Conservation (phyloP, 768 basidiomycete genomes). For the Xerocomus potaroensis region DNA sequence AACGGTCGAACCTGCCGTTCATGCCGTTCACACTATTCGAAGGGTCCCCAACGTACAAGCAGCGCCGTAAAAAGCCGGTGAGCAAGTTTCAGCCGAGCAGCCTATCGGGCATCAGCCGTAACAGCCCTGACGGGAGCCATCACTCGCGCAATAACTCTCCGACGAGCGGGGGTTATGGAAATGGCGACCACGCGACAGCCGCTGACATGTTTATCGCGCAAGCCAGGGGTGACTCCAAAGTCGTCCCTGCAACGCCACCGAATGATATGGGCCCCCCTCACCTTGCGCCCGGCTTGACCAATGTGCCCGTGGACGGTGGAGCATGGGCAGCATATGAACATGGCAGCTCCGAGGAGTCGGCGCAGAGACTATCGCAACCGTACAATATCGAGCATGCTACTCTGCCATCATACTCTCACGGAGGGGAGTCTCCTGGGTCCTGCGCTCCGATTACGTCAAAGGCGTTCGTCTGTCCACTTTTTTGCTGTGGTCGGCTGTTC, state of each 20-base stretch:
- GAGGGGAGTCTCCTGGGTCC: conserved; percentile 18
- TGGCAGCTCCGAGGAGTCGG: conserved; percentile 13
- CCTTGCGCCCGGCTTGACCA: conserved; percentile 20
- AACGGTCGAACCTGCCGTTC: conserved; percentile 37
- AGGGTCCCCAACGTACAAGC: conserved; percentile 86
- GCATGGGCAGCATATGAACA: conserved; percentile 17
- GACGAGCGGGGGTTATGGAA: conserved; percentile 24
- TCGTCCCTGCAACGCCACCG: conserved; percentile 17
- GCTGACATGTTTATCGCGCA: conserved; percentile 65
- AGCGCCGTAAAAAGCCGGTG: conserved; percentile 70
- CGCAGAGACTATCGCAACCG: conserved; percentile 15
- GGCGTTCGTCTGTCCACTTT: conserved; percentile 78
- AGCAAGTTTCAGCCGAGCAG: conserved; percentile 32
- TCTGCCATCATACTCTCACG: conserved; percentile 20
- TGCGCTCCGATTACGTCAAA: conserved; percentile 42
- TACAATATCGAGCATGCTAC: conserved; percentile 16
- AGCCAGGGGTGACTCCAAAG: conserved; percentile 49
- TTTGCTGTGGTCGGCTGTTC: conserved; percentile 80
- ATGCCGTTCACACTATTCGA: conserved; percentile 74
- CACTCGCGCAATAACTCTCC: conserved; percentile 10
- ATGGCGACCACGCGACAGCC: conserved; percentile 41
- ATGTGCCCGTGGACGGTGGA: conserved; percentile 21
- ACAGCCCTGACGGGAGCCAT: conserved; percentile 19
- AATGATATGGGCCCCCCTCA: conserved; percentile 15
- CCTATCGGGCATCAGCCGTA: conserved; percentile 27